Base-by-base conservation (phyloP, 441 rosid species). In the Breynia disticha region DNA sequence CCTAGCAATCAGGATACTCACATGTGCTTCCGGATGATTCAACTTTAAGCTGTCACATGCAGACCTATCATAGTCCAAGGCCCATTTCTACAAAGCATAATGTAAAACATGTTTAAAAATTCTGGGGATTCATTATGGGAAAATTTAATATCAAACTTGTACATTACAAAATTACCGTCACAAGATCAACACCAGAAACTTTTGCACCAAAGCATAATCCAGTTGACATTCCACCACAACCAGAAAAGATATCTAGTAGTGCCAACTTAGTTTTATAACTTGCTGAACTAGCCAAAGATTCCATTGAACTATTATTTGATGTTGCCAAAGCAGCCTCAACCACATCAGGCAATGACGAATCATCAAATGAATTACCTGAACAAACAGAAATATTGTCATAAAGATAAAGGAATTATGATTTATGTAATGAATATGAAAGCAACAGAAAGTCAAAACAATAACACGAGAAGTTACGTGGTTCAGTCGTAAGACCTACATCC, bases 201-300 rank as follows among this genome's bases (percentile, higher is more conserved):
- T 78, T 84, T 74, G 91, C 85, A 55, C 97, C 97, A n/a, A 90
- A 83, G 71, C 80, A 72, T 62, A 90, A 72, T 60, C 97, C 96
- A 57, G 86, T 87, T 37, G 97, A 87, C 97, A 90, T 87, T 76
- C 97, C 97, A 68, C 97, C 96, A 72, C 97, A 87, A 45, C 97
- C 97, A 64, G 87, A 78, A 74, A 79, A 90, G 54, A 87, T 82
- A 80, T 90, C 97, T 62, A 87, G 78, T 24, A 90, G 69, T 9
- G 59, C 51, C 52, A 90, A 69, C 59, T 78, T 77, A 50, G 63
- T 57, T 74, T 76, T 72, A 63, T 39, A 48, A 60, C 48, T 47
- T 50, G 68, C 81, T 55, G 60, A 24, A 54, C 16, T 65, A 43
- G 71, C 69, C 58, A 59, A 51, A 56, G 21, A 66, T 39, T 66